Evolutionary conservation across 2,329 filamentous ascomycete species (phyloP).

Genomic region (Chaetomium strumarium): DNA sequence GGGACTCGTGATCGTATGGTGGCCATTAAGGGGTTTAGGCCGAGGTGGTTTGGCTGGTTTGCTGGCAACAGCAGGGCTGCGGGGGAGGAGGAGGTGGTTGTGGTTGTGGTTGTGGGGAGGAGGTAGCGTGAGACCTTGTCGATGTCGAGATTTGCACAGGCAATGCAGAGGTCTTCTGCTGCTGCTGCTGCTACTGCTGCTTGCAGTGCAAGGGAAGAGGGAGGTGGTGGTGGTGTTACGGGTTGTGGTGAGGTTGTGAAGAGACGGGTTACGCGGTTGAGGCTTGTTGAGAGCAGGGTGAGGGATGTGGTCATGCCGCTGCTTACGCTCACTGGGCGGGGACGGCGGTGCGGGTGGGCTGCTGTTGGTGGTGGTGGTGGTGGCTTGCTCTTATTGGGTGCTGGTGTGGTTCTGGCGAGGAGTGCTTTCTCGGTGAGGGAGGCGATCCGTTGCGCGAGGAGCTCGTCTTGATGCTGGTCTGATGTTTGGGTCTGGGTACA

Average conservation of each 20-base stretch:
- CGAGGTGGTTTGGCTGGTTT: constrained; percentile 19
- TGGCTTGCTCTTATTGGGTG: not conserved
- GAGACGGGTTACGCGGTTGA: constrained; percentile 7
- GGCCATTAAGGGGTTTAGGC: constrained; percentile 19
- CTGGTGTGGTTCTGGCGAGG: not conserved
- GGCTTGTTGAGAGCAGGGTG: not conserved
- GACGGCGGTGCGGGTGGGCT: not conserved
- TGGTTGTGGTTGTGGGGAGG: not conserved
- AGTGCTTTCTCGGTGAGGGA: constrained; percentile 11
- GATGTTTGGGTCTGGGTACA: constrained; percentile 9
- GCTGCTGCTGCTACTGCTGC: no score
- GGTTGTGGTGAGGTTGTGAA: not conserved
- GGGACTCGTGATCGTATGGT: constrained; percentile 10
- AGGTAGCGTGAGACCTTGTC: constrained; percentile 18
- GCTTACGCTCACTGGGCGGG: not conserved
- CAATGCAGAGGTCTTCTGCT: constrained; percentile 23
- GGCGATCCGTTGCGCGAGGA: constrained; percentile 15
- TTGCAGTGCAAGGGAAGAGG: constrained; percentile 4
- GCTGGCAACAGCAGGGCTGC: no score
- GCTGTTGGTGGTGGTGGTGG: not conserved
- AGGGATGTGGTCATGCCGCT: no score
- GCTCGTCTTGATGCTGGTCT: constrained; percentile 10
- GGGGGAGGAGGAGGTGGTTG: not conserved
- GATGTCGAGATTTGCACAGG: constrained; percentile 19
- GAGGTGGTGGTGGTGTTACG: not conserved